Evolutionary conservation across 208 protist genomes (phyloP), one percentile per base, ranked within the genome.

Genomic region (Trypanosoma conorhini): DNA sequence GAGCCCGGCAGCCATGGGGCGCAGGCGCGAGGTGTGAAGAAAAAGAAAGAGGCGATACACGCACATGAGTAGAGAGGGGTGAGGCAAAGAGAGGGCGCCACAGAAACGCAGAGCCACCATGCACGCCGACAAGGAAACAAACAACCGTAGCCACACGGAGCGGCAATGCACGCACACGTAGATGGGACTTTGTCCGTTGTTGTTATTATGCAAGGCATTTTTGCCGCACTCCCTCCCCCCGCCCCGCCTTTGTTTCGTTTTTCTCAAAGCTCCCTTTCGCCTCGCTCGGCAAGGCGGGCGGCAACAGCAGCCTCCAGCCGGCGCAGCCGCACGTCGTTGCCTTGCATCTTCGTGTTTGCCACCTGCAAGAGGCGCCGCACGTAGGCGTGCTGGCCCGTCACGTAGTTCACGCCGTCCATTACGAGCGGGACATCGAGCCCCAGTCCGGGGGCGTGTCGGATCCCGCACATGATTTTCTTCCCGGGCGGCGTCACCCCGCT

Each of bases 401-500:
- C 80, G 60, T 85, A 83, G 70, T 93, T 96, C 22, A 83, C 74
- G 26, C 88, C 91, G 35, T 82, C 76, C n/a, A 90, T 22, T 17
- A 93, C 74, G 10, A 96, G 58, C 5, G 91, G 91, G 10, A 93
- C 85, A 60, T 96, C 91, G 31, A 96, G 60, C 1, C 86, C 86
- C 9, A 87, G 74, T 0, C 91, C 91, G 15, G 76, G 57, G 13
- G 90, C 76, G 42, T 76, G 70, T 24, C 91, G 91, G 35, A 96
- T 94, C 44, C 76, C 91, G 62, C 88, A 93, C 80, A 94, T 93
- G 17, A 92, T 87, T 58, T 82, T 81, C 31, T 78, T 77, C 17
- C 88, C 91, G 13, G 91, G 88, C n/a, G 91, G 91, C 8, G 86
- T 76, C 0, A 96, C 84, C 31, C 91, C 91, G 67, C 88, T 94